Percentiles rank a stretch among this genome's conserved stretches.
Conservation (phyloP, 257 asterid species). For the Mitragyna speciosa region DNA sequence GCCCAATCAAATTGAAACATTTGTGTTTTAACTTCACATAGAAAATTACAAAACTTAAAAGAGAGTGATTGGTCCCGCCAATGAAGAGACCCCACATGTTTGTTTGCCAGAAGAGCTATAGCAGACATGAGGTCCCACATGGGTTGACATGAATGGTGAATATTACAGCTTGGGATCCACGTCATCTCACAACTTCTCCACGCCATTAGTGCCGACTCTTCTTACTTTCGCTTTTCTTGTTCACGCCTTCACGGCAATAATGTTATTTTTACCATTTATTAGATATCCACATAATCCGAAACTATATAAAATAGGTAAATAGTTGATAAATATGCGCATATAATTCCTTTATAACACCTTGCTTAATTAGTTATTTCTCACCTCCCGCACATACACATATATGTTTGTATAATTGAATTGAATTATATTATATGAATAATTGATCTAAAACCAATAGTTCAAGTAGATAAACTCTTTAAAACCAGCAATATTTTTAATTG, state of each 20-base stretch:
- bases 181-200: conserved; percentile 46
- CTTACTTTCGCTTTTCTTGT: neutral
- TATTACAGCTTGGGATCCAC: conserved; percentile 39
- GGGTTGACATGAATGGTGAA: conserved; percentile 48
- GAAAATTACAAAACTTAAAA: neutral
- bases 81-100: conserved; percentile 18
- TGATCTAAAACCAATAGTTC: no score
- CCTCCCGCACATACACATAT: no score
- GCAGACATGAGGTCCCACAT: conserved; percentile 38
- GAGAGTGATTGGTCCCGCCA: conserved; percentile 17
- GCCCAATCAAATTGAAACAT: neutral
- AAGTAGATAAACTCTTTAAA: no score
- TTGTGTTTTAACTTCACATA: neutral
- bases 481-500: no score
- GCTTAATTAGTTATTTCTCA: no score
- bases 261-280: neutral
- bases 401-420: no score
- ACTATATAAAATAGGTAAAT: no score
- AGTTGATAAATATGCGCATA: no score
- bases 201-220: neutral
- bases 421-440: no score
- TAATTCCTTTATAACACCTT: no score
- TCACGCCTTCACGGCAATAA: neutral
- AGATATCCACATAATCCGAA: neutral
- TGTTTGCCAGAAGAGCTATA: conserved; percentile 1